These are phyloP conservation scores for Boechera divaricarpa DNA, from an alignment of 345 rosid genomes.

Conservation along the genomic window DNA sequence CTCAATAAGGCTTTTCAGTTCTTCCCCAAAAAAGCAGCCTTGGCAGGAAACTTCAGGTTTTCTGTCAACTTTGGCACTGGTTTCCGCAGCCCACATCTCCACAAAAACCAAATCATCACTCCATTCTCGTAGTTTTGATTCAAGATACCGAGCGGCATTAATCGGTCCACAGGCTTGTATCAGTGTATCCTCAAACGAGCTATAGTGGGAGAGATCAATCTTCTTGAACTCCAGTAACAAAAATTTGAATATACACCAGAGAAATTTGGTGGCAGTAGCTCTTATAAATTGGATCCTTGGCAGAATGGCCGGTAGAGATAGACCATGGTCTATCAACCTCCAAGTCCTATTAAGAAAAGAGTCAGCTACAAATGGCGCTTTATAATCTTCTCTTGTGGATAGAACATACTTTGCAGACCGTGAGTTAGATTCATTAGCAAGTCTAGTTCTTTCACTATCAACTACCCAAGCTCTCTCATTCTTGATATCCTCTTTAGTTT, in stretches of 20 bases:
- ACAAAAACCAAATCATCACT: constrained; percentile 69
- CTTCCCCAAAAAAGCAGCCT: constrained; percentile 66
- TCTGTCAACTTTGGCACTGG: constrained; percentile 19
- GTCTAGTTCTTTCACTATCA: constrained; percentile 35
- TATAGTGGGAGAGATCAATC: constrained; percentile 44
- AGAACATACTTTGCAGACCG: constrained; percentile 54
- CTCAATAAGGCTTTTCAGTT: constrained; percentile 63
- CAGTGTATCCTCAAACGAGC: constrained; percentile 47
- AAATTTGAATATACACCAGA: constrained; percentile 67
- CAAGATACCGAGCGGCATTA: constrained; percentile 69
- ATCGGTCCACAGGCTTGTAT: constrained; percentile 62
- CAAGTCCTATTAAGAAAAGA: constrained; percentile 53
- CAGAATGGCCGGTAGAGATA: constrained; percentile 50
- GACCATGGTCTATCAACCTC: constrained; percentile 66
- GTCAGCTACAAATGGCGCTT: constrained; percentile 68
- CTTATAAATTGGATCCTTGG: constrained; percentile 62
- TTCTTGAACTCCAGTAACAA: constrained; percentile 59
- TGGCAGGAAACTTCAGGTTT: constrained; percentile 33
- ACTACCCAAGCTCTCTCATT: constrained; percentile 63
- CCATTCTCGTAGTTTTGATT: constrained; percentile 74
- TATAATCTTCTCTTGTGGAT: constrained; percentile 60
- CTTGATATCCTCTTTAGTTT: constrained; percentile 59
- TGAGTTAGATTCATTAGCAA: constrained; percentile 28
- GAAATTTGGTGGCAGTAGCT: constrained; percentile 63
- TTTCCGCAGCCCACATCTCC: constrained; percentile 61